These are phyloP conservation scores for Parathielavia appendiculata DNA, from an alignment of 495 filamentous ascomycete genomes.

Conservation along the genomic window DNA sequence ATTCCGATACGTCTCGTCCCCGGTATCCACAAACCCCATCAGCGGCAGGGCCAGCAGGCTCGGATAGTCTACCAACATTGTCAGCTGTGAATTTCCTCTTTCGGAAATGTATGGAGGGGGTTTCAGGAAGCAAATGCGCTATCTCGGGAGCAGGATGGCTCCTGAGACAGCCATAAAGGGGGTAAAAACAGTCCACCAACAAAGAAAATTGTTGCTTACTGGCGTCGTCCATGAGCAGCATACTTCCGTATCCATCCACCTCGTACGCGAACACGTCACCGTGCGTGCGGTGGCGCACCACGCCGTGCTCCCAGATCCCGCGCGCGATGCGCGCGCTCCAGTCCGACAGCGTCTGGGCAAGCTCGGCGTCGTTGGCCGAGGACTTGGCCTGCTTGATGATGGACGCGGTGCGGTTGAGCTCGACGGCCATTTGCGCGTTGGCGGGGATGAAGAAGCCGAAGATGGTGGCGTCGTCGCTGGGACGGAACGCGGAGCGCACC, in stretches of 20 bases:
- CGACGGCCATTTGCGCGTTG: slow-evolving; percentile 93
- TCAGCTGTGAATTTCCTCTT: too few relatives aligned
- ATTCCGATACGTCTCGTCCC: slow-evolving; percentile 74
- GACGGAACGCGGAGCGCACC: slow-evolving; percentile 86
- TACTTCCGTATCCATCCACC: slow-evolving; percentile 90
- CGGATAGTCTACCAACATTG: too few relatives aligned
- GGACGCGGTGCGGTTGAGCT: slow-evolving; percentile 70
- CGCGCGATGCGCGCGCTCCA: slow-evolving; percentile 64
- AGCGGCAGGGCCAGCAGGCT: slow-evolving; percentile 82
- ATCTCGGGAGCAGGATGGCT: too few relatives aligned
- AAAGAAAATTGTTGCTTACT: too few relatives aligned
- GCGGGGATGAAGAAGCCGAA: slow-evolving; percentile 93
- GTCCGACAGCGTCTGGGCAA: slow-evolving; percentile 52
- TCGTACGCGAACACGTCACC: slow-evolving; percentile 94
- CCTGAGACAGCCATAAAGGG: too few relatives aligned
- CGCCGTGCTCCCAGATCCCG: slow-evolving; percentile 83
- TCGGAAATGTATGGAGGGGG: too few relatives aligned
- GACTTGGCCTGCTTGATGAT: slow-evolving; percentile 55
- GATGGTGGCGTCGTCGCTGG: slow-evolving; percentile 96
- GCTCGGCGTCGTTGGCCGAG: slow-evolving; percentile 36
- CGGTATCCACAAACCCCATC: slow-evolving; percentile 68
- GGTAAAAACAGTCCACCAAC: too few relatives aligned
- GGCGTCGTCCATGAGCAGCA: slow-evolving; percentile 94
- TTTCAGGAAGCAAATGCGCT: too few relatives aligned
- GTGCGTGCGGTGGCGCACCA: slow-evolving; percentile 75